A percentile compares a stretch with the other conserved stretches of the same genome.
phyloP scores from a whole-genome alignment of 805 yeast genomes.

The Candida quercuum region DNA sequence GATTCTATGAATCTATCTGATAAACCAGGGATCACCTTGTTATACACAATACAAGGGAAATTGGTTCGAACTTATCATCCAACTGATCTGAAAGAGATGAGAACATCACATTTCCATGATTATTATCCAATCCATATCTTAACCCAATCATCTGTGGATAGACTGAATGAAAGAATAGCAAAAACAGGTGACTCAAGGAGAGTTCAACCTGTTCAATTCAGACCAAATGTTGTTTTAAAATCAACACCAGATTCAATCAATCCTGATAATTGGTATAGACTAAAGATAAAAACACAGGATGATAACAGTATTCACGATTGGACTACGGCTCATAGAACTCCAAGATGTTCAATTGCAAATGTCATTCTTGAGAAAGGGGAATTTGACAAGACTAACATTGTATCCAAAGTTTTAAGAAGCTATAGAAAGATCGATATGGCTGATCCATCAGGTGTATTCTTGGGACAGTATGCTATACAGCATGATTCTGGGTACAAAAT shows the following conservation, averaged over 20 bases:
- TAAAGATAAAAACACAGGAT: constrained; percentile 3
- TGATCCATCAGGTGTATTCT: constrained; percentile 5
- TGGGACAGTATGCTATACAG: constrained; percentile 18
- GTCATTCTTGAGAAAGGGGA: constrained; percentile 12
- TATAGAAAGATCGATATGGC: constrained; percentile 18
- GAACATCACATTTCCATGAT: constrained; percentile 17
- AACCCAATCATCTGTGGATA: constrained; percentile 11
- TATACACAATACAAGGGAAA: constrained; percentile 14
- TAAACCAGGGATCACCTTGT: constrained; percentile 12
- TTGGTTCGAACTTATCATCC: constrained; percentile 16
- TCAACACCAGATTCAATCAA: constrained; percentile 3
- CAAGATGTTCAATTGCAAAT: constrained; percentile 19
- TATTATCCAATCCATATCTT: constrained; percentile 18
- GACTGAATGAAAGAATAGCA: constrained; percentile 7
- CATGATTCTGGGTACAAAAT: constrained; percentile 16
- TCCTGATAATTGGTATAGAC: constrained; percentile 12
- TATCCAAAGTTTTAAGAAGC: constrained; percentile 8
- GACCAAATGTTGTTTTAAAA: constrained; percentile 16
- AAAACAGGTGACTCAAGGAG: constrained; percentile 4
- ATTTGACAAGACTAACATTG: constrained; percentile 14
- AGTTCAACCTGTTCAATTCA: constrained; percentile 13
- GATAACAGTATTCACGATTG: constrained; percentile 4
- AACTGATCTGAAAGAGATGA: constrained; percentile 5
- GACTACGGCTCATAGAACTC: constrained; percentile 14
- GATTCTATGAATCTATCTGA: constrained; percentile 13